phyloP scores from a whole-genome alignment of 495 filamentous ascomycete species.

The Letharia columbiana region DNA sequence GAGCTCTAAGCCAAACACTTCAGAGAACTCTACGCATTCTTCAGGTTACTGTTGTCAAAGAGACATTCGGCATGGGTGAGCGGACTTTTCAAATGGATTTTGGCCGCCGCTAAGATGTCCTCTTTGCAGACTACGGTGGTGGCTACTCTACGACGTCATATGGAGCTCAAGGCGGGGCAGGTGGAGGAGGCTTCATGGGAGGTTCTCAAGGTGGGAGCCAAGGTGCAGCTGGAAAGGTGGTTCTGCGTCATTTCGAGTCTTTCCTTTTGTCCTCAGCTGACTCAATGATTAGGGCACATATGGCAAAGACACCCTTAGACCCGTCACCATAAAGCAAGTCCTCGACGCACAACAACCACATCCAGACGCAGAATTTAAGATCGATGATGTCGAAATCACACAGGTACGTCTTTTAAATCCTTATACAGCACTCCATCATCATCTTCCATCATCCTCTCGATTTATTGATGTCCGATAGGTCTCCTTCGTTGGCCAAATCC shows the following conservation, averaged over 20 bases:
- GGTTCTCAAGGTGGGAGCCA: conserved; percentile 44
- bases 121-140: conserved; percentile 27
- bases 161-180: conserved; percentile 48
- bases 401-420: conserved; percentile 32
- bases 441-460: conserved; percentile 23
- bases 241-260: conserved; percentile 7
- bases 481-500: conserved; percentile 82
- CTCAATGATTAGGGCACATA: conserved; percentile 39
- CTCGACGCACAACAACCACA: conserved; percentile 67
- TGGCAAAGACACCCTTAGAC: conserved; percentile 66
- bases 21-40: neutral
- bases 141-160: conserved; percentile 50
- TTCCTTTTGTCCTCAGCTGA: conserved; percentile 7
- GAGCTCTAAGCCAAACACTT: neutral
- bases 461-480: conserved; percentile 40
- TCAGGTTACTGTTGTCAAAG: neutral
- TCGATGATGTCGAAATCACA: conserved; percentile 62
- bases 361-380: conserved; percentile 63
- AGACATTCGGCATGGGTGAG: conserved; percentile 14
- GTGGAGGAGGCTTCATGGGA: conserved; percentile 59
- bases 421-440: conserved; percentile 8
- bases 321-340: conserved; percentile 91
- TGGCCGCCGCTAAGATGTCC: neutral
- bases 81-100: neutral
- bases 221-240: conserved; percentile 35